Percentiles rank a stretch among this genome's conserved stretches.
Conservation (phyloP, 2,329 filamentous ascomycete species). For the Sphaerulina populicola region DNA sequence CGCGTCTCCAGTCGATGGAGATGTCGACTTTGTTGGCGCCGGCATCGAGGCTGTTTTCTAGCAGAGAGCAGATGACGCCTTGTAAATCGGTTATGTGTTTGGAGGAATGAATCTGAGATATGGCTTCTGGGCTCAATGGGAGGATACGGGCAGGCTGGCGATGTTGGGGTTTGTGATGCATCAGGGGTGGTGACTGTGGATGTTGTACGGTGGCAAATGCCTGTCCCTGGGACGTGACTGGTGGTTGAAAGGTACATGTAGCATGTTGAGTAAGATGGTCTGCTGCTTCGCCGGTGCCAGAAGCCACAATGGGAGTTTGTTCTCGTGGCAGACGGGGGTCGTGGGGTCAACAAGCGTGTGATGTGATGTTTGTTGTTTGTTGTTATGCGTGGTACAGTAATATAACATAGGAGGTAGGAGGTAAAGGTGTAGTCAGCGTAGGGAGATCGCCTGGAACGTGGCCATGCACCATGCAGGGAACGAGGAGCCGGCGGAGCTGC, state of each 20-base stretch:
- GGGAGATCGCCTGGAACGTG: conserved; percentile 2
- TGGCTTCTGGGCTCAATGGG: conserved; percentile 23
- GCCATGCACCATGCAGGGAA: background rate
- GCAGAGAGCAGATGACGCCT: conserved; percentile 59
- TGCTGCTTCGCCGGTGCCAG: background rate
- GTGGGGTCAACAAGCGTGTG: too few relatives aligned
- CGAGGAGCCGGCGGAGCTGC: background rate
- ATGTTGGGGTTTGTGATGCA: background rate
- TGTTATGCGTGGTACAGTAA: background rate
- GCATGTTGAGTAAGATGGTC: conserved; percentile 13
- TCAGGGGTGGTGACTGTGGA: background rate
- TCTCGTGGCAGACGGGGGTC: background rate
- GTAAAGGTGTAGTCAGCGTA: conserved; percentile 1
- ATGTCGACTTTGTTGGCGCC: conserved; percentile 60
- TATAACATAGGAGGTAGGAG: too few relatives aligned
- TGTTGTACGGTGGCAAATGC: conserved; percentile 10
- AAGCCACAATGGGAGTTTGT: conserved; percentile 10
- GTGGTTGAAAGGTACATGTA: conserved; percentile 1
- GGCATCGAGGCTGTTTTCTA: conserved; percentile 82
- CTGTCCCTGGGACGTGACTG: conserved; percentile 11
- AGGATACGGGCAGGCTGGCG: conserved; percentile 17
- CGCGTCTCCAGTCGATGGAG: conserved; percentile 64
- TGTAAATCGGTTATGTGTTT: conserved; percentile 68
- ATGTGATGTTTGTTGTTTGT: background rate
- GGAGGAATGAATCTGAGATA: conserved; percentile 72